A percentile compares a stretch with the other conserved stretches of the same genome.
Evolutionary conservation across 1,284 basidiomycete species (phyloP).

Genomic region (Moesziomyces sp.): DNA sequence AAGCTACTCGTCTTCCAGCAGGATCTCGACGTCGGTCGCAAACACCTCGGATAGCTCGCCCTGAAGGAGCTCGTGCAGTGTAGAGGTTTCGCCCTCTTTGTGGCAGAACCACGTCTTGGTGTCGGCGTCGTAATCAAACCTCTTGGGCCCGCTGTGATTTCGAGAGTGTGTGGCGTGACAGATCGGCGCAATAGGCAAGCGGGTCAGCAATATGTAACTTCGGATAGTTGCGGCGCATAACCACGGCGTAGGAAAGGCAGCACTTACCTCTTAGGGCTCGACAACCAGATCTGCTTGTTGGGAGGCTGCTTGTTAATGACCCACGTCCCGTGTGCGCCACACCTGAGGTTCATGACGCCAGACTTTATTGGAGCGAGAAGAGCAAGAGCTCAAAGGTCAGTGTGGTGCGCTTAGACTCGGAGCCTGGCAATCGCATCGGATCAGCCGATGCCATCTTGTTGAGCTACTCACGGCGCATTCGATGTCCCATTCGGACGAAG

Average conservation of each 20-base stretch:
- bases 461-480: constrained; percentile 85
- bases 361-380: constrained; percentile 71
- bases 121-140: constrained; percentile 62
- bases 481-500: constrained; percentile 78
- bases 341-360: constrained; percentile 87
- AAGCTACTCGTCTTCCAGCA: constrained; percentile 22
- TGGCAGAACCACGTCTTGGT: constrained; percentile 57
- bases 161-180: not conserved
- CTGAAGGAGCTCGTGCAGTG: constrained; percentile 53
- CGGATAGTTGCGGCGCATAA: no score
- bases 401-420: not conserved
- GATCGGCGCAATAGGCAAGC: not conserved
- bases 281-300: constrained; percentile 98
- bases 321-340: constrained; percentile 90
- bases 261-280: constrained; percentile 75
- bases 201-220: not conserved
- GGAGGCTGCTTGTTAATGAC: constrained; percentile 99
- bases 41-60: constrained; percentile 57
- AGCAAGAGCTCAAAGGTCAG: constrained; percentile 2
- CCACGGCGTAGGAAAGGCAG: not conserved
- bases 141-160: constrained; percentile 62
- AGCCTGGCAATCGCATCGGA: constrained; percentile 2
- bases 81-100: constrained; percentile 55
- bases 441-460: not conserved
- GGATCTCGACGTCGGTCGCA: constrained; percentile 37